These are phyloP conservation scores for Geotrichum restrictum DNA, from an alignment of 1,139 yeast genomes.

Conservation along the genomic window DNA sequence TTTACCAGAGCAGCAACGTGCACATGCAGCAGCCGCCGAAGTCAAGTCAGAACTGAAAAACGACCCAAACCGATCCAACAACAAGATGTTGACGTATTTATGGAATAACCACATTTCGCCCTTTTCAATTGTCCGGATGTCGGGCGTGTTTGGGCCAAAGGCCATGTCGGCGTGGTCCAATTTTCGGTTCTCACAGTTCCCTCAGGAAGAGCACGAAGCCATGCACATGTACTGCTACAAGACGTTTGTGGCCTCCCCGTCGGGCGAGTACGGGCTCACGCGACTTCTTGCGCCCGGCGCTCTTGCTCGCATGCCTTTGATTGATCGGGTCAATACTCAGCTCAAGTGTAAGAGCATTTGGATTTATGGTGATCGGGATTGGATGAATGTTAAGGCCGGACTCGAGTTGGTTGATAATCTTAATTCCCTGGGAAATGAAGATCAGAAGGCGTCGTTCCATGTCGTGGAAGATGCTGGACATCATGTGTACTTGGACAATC, in stretches of 20 bases:
- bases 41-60: neutral
- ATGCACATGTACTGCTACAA: slow-evolving; percentile 58
- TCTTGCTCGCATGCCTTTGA: slow-evolving; percentile 69
- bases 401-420: slow-evolving; percentile 45
- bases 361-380: slow-evolving; percentile 78
- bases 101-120: slow-evolving; percentile 35
- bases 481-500: slow-evolving; percentile 74
- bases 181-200: slow-evolving; percentile 29
- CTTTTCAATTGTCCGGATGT: slow-evolving; percentile 27
- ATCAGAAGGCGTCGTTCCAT: slow-evolving; percentile 40
- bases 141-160: slow-evolving; percentile 33
- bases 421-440: slow-evolving; percentile 30
- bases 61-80: neutral
- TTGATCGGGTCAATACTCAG: slow-evolving; percentile 51
- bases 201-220: slow-evolving; percentile 22
- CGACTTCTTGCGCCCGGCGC: slow-evolving; percentile 68
- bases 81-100: slow-evolving; percentile 22
- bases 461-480: slow-evolving; percentile 64
- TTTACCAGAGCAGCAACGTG: no score
- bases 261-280: slow-evolving; percentile 63
- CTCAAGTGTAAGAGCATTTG: slow-evolving; percentile 49
- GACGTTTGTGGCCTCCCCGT: slow-evolving; percentile 55
- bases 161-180: slow-evolving; percentile 31
- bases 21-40: neutral
- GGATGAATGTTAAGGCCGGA: slow-evolving; percentile 82